phyloP scores from a whole-genome alignment of 2,329 filamentous ascomycete species.

The Talaromyces pinophilus region DNA sequence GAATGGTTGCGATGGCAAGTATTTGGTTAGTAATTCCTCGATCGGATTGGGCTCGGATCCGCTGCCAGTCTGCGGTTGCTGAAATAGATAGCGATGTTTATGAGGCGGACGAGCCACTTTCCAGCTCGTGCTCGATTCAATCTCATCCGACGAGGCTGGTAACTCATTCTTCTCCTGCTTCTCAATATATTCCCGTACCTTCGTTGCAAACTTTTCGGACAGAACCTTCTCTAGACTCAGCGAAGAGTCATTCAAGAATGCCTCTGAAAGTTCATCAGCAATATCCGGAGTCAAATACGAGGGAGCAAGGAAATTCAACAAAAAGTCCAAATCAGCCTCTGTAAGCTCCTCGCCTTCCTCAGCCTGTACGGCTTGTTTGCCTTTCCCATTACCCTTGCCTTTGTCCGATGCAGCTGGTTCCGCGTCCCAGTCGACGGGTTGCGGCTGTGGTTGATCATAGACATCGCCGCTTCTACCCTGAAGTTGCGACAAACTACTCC shows the following conservation, averaged over 20 bases:
- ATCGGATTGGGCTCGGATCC: slow-evolving; percentile 54
- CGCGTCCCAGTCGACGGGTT: slow-evolving; percentile 53
- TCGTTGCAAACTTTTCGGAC: slow-evolving; percentile 71
- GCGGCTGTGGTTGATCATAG: slow-evolving; percentile 75
- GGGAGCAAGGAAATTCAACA: slow-evolving; percentile 86
- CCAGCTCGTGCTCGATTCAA: slow-evolving; percentile 65
- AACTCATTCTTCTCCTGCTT: slow-evolving; percentile 59
- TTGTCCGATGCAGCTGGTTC: slow-evolving; percentile 34
- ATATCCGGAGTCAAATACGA: slow-evolving; percentile 91
- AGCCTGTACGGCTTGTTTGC: slow-evolving; percentile 43
- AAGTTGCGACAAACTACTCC: slow-evolving; percentile 88
- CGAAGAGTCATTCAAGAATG: slow-evolving; percentile 80
- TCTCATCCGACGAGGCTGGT: slow-evolving; percentile 50
- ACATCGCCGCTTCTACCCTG: slow-evolving; percentile 81
- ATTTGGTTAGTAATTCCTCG: slow-evolving; percentile 74
- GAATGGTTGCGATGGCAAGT: slow-evolving; percentile 84
- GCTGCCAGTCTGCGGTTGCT: slow-evolving; percentile 53
- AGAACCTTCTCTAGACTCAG: slow-evolving; percentile 80
- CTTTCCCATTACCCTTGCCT: slow-evolving; percentile 37
- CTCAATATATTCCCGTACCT: slow-evolving; percentile 71
- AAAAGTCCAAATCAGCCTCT: slow-evolving; percentile 80
- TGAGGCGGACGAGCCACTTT: slow-evolving; percentile 83
- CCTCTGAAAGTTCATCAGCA: slow-evolving; percentile 74
- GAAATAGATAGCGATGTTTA: slow-evolving; percentile 90
- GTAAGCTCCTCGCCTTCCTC: slow-evolving; percentile 63